Base-by-base conservation (phyloP, 148 eudicot species). In the Euryodendron excelsum region DNA sequence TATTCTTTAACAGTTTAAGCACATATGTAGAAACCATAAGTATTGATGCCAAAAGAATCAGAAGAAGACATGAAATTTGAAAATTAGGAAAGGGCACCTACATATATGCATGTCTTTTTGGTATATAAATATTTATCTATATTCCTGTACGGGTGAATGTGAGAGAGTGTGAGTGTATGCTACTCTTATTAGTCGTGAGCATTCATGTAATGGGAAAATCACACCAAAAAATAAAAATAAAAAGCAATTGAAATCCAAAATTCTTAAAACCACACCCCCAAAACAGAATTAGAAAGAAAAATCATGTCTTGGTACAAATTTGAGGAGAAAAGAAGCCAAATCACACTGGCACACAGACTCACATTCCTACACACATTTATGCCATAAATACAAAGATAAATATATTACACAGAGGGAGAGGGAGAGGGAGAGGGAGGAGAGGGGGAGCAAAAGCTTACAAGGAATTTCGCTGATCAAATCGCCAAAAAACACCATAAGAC, bases 401-500 rank as follows among this genome's bases (percentile, higher is more conserved):
- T 48, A 48, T 13, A 14, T 48, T 13, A 50, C 18, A 50, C 17
- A 23, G 33, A 50, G 67, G 58, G 74, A 33, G 6, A 37, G 13
- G 17, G 59, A 47, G 33, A 53, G 58, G 72, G 44, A 31, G 25
- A 69, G 20, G 72, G 36, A 52, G 76, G 28, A 41, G 80, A 69
- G 67, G 68, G 39, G 62, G 34, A 44, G 31, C 52, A 77, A 18
- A 28, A 80, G 68, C 93, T 88, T 86, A 91, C 98, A 88, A 78
- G 47, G 90, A 84, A 79, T 90, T 91, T 56, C 45, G 71, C 45
- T 81, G 90, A 89, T 93, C 85, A 87, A 89, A 96, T 52, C 90
- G 82, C 98, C 98, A 96, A 56, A 96, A 85, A 82, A 90, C 89
- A 71, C 92, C 94, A 85, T 91, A 96, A 85, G 87, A 87, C 97